Evolutionary conservation across 805 yeast genomes (phyloP).

Genomic region (Spathaspora passalidarum): DNA sequence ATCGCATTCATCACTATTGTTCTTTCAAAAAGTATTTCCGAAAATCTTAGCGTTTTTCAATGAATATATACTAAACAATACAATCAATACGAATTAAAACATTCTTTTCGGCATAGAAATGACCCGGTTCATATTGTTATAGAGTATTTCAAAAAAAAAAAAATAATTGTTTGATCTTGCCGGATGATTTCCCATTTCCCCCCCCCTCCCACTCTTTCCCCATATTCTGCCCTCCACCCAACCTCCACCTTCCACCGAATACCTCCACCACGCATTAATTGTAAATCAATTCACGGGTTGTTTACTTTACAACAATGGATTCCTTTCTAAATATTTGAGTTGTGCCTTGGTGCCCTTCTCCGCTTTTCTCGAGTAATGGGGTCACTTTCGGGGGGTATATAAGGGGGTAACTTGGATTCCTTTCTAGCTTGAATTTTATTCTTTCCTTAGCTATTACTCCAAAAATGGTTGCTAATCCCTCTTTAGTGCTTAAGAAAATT

Average conservation of each 20-base stretch:
- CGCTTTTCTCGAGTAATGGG: neutral
- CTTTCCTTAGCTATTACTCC: neutral
- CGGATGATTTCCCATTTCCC: neutral
- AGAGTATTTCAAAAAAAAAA: no score
- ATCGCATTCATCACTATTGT: neutral
- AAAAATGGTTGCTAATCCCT: conserved; percentile 35
- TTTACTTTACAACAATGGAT: no score
- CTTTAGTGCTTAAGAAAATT: conserved; percentile 63
- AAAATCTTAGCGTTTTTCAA: neutral
- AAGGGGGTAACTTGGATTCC: neutral
- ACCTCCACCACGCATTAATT: no score
- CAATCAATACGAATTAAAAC: no score
- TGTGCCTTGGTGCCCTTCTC: no score
- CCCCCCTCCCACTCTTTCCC: no score
- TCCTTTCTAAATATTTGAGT: no score
- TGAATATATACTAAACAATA: no score
- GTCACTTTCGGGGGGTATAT: neutral
- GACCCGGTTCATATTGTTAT: neutral
- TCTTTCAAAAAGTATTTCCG: neutral
- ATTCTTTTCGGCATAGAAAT: no score
- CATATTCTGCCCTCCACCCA: neutral
- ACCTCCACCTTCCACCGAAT: neutral
- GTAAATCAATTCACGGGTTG: no score
- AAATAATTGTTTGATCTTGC: neutral
- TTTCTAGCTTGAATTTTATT: neutral